These are phyloP conservation scores for Bromus sterilis DNA, from an alignment of 176 grass and related monocot genomes.

Conservation along the genomic window DNA sequence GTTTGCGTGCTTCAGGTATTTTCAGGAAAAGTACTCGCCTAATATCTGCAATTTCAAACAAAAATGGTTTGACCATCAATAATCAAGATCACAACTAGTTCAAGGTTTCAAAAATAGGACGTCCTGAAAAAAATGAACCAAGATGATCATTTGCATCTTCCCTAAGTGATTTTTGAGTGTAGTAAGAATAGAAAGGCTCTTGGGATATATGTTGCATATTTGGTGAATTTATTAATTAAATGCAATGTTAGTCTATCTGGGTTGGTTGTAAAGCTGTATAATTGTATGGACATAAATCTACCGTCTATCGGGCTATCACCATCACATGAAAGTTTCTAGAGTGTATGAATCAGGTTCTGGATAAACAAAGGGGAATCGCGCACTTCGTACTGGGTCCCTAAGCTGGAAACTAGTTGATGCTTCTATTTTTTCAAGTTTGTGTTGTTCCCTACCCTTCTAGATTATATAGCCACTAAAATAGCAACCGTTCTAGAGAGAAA, in stretches of 20 bases:
- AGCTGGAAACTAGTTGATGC: not conserved
- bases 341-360: not conserved
- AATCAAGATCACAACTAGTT: not conserved
- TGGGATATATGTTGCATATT: not conserved
- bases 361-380: not conserved
- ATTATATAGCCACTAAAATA: not conserved
- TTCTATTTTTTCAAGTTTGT: not conserved
- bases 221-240: not conserved
- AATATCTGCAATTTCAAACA: constrained; percentile 64
- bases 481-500: not conserved
- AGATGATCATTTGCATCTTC: not conserved
- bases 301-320: not conserved
- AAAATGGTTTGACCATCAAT: not conserved
- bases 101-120: not conserved
- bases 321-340: not conserved
- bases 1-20: constrained; percentile 86
- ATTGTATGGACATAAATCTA: not conserved
- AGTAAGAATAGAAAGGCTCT: not conserved
- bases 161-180: not conserved
- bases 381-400: not conserved
- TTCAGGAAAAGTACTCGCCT: constrained; percentile 77
- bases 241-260: not conserved
- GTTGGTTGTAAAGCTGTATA: not conserved
- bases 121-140: not conserved
- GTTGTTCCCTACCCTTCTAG: not conserved